Conservation (phyloP, 1,284 basidiomycete genomes). For the Austropuccinia psidii region DNA sequence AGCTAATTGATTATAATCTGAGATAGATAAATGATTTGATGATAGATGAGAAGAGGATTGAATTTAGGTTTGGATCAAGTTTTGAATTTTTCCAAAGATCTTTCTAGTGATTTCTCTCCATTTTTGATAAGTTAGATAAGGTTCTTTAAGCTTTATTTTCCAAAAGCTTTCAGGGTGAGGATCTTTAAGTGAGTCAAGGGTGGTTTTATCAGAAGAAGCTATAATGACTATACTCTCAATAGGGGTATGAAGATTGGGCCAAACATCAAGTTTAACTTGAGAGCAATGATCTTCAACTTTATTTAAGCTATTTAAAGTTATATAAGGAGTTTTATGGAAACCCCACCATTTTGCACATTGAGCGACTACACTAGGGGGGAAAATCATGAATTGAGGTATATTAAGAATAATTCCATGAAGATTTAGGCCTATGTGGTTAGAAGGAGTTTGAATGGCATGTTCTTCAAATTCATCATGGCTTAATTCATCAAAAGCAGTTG, state of each 20-base stretch:
- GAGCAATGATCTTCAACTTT: conserved; percentile 55
- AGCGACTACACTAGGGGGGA: conserved; percentile 61
- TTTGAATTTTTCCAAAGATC: conserved; percentile 39
- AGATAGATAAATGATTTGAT: too few species aligned
- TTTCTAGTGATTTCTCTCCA: conserved; percentile 89
- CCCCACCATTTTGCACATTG: conserved; percentile 82
- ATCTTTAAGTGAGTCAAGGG: conserved; percentile 39
- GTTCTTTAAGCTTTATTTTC: conserved; percentile 98
- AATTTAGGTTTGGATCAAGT: too few species aligned
- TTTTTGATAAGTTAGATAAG: conserved; percentile 96
- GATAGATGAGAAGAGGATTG: background rate
- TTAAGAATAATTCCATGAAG: conserved; percentile 83
- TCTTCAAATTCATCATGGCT: conserved; percentile 93
- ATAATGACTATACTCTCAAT: conserved; percentile 97
- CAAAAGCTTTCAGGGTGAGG: conserved; percentile 64
- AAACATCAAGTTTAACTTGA: conserved; percentile 53
- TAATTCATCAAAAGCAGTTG: conserved; percentile 87
- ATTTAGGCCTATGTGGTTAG: conserved; percentile 79
- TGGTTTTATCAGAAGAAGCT: conserved; percentile 12
- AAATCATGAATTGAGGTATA: conserved; percentile 65
- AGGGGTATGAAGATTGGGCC: conserved; percentile 69
- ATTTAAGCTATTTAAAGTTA: conserved; percentile 57
- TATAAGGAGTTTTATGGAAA: conserved; percentile 70
- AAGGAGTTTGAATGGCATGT: conserved; percentile 78
- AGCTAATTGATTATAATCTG: background rate